Evolutionary conservation across 176 grass and related monocot genomes (phyloP).

Genomic region (Guadua angustifolia): DNA sequence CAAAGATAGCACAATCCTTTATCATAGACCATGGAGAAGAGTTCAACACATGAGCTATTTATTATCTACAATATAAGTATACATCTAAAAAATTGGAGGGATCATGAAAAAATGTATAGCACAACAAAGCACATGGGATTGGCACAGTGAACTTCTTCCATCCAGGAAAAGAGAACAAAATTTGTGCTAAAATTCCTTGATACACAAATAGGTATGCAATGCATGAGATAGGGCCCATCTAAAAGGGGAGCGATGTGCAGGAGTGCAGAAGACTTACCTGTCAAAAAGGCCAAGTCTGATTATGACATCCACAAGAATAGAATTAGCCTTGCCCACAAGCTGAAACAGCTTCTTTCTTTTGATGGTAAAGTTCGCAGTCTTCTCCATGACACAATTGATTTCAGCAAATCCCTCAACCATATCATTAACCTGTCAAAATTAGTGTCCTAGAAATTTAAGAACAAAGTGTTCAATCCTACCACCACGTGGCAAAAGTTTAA

Average conservation of each 20-base stretch:
- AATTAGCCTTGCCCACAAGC: conserved; percentile 93
- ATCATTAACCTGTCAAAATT: conserved; percentile 78
- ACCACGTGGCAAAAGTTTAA: conserved; percentile 4
- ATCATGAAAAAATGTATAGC: not conserved
- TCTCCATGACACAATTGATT: conserved; percentile 93
- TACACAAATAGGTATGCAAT: not conserved
- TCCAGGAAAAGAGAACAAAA: conserved; percentile 18
- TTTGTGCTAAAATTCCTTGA: not conserved
- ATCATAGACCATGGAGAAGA: too few species aligned
- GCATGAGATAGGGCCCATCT: not conserved
- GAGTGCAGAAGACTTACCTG: conserved; percentile 52
- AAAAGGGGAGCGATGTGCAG: not conserved
- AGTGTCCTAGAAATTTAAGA: conserved; percentile 23
- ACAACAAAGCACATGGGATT: not conserved
- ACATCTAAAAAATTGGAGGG: too few species aligned
- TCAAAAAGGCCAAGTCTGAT: conserved; percentile 95
- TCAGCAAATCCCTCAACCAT: conserved; percentile 97
- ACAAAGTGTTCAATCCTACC: not conserved
- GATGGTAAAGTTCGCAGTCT: conserved; percentile 88
- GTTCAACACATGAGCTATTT: too few species aligned
- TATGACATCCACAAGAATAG: conserved; percentile 75
- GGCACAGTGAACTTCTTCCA: conserved; percentile 18
- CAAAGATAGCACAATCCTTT: too few species aligned
- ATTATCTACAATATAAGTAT: too few species aligned
- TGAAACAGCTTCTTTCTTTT: conserved; percentile 97